phyloP scores from a whole-genome alignment of 176 grass and related monocot species.

The Bothriochloa decipiens region DNA sequence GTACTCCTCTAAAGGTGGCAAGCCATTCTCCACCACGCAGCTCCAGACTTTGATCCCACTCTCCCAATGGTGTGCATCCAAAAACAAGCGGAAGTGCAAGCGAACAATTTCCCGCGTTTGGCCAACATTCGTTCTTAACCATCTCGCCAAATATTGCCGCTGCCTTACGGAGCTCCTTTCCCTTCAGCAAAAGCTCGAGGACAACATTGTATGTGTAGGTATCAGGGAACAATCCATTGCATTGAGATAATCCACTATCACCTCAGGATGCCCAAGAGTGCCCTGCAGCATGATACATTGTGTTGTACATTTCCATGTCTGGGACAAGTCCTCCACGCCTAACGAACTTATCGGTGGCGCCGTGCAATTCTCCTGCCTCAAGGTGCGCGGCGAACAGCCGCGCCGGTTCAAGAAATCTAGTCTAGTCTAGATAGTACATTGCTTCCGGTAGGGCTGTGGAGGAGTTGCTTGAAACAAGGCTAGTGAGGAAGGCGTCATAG shows the following conservation, averaged over 20 bases:
- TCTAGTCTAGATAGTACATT: constrained; percentile 54
- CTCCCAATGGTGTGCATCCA: constrained; percentile 60
- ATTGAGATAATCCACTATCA: too few species aligned
- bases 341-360: too few species aligned
- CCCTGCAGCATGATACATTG: too few species aligned
- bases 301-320: too few species aligned
- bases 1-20: constrained; percentile 67
- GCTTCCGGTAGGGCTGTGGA: constrained; percentile 51
- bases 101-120: constrained; percentile 47
- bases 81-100: constrained; percentile 49
- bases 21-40: constrained; percentile 61
- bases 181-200: constrained; percentile 59
- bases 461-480: constrained; percentile 54
- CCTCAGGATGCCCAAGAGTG: too few species aligned
- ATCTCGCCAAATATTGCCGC: constrained; percentile 74
- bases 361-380: too few species aligned
- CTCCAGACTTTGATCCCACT: constrained; percentile 68
- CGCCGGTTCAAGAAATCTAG: background rate
- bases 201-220: constrained; percentile 47
- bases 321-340: too few species aligned
- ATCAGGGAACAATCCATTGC: too few species aligned
- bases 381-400: too few species aligned
- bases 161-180: constrained; percentile 53
- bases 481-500: constrained; percentile 80
- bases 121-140: constrained; percentile 74